These are phyloP conservation scores for Xylaria curta DNA, from an alignment of 495 filamentous ascomycete genomes.

Conservation along the genomic window DNA sequence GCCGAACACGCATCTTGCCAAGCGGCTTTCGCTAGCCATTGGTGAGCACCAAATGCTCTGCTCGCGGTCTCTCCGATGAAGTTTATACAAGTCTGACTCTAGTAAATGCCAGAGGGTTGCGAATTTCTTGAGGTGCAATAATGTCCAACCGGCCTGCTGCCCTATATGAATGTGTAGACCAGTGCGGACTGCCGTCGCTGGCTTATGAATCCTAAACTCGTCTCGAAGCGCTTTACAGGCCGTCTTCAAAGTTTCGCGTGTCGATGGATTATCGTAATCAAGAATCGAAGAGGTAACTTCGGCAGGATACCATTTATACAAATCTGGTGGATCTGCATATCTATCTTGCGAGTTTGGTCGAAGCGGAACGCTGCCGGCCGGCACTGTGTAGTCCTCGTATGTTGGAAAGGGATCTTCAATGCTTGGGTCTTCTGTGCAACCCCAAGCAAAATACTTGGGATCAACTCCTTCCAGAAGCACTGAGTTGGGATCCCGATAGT, in stretches of 20 bases:
- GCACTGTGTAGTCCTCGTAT: not conserved
- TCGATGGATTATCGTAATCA: constrained; percentile 24
- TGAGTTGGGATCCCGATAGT: not conserved
- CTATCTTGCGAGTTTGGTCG: not conserved
- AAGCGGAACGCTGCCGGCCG: not conserved
- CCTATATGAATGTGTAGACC: constrained; percentile 36
- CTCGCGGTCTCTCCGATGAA: constrained; percentile 5
- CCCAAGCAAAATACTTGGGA: not conserved
- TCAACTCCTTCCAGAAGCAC: not conserved
- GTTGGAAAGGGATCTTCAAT: not conserved
- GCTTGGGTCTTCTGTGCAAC: not conserved
- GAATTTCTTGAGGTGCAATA: constrained; percentile 35
- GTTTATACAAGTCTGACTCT: not conserved
- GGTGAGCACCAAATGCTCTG: not conserved
- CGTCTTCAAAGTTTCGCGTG: not conserved
- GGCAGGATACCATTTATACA: constrained; percentile 30
- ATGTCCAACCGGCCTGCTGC: constrained; percentile 28
- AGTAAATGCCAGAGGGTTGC: constrained; percentile 11
- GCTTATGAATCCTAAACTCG: constrained; percentile 34
- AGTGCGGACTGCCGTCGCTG: not conserved
- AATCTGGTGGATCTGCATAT: not conserved
- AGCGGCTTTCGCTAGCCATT: not conserved
- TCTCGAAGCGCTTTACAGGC: constrained; percentile 28
- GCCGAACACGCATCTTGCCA: not conserved
- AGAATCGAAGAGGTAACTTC: constrained; percentile 31